Conservation (phyloP, 345 rosid species). For the Bretschneidera sinensis region DNA sequence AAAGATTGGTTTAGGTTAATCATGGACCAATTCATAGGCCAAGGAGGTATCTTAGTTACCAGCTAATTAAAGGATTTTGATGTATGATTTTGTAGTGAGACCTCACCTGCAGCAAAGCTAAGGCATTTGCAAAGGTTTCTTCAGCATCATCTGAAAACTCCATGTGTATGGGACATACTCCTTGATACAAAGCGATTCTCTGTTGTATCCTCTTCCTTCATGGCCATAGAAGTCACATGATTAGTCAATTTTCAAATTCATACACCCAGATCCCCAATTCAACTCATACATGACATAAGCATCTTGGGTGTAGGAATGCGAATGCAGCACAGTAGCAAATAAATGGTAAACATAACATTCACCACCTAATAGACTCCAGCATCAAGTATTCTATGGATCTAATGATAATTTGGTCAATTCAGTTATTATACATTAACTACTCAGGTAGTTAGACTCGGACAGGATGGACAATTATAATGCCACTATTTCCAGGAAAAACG, state of each 20-base stretch:
- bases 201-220: conserved; percentile 84
- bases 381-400: no score
- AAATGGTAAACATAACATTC: neutral
- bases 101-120: conserved; percentile 61
- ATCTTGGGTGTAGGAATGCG: neutral
- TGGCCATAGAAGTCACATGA: conserved; percentile 16
- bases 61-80: neutral
- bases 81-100: neutral
- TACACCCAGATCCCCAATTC: neutral
- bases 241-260: conserved; percentile 8
- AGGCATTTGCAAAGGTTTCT: conserved; percentile 73
- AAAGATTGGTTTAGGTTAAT: neutral
- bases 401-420: neutral
- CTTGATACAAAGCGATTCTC: conserved; percentile 89
- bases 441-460: neutral
- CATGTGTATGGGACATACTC: conserved; percentile 89
- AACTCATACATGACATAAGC: no score
- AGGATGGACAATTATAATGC: neutral
- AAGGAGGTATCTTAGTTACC: no score
- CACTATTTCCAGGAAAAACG: neutral
- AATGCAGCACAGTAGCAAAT: neutral
- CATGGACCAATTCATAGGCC: no score
- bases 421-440: neutral
- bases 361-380: neutral
- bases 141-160: conserved; percentile 94